Evolutionary conservation across 108 stramenopile species (phyloP).

Genomic region (Bacterosira constricta): DNA sequence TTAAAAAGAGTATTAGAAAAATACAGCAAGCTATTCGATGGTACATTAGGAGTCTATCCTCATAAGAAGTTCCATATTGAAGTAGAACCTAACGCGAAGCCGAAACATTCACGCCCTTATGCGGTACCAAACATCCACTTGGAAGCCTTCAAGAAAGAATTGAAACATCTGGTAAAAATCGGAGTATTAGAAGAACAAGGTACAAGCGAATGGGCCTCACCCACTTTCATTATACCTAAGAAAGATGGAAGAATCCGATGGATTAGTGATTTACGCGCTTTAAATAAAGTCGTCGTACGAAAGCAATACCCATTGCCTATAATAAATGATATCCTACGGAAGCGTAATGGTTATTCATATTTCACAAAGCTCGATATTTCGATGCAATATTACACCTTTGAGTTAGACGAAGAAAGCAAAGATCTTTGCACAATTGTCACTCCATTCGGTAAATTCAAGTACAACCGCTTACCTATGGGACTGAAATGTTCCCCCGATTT

Average conservation of each 20-base stretch:
- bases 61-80: conserved; percentile 45
- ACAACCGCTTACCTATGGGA: too few relatives aligned
- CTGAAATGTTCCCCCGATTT: conserved; percentile 56
- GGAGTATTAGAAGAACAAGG: conserved; percentile 14
- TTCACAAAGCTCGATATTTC: conserved; percentile 42
- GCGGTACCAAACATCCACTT: conserved; percentile 24
- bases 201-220: conserved; percentile 26
- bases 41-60: conserved; percentile 44
- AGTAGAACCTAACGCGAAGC: conserved; percentile 22
- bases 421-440: conserved; percentile 36
- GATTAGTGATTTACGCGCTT: conserved; percentile 44
- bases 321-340: conserved; percentile 39
- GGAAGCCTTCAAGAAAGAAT: conserved; percentile 38
- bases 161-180: conserved; percentile 15
- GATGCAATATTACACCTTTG: conserved; percentile 56
- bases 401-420: conserved; percentile 16
- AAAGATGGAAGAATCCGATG: conserved; percentile 46
- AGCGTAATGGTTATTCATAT: conserved; percentile 23
- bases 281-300: conserved; percentile 30
- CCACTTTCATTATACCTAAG: conserved; percentile 51
- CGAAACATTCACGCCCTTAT: conserved; percentile 29
- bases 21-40: conserved; percentile 30
- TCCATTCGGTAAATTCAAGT: conserved; percentile 52
- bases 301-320: conserved; percentile 43
- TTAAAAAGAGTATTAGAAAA: neutral